phyloP scores from a whole-genome alignment of 345 rosid species.

The Punica granatum region DNA sequence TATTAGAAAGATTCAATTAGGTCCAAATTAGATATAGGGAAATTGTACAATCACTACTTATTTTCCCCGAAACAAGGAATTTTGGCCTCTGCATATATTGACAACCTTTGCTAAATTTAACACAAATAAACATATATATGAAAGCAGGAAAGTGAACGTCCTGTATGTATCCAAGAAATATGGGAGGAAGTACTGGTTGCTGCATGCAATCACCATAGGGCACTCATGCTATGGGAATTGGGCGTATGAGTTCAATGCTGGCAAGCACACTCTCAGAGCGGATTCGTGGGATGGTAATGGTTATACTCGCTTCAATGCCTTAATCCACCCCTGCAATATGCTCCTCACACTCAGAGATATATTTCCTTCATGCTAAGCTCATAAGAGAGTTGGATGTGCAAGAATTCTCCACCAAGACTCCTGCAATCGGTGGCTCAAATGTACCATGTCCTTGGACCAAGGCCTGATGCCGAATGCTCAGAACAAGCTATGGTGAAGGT shows the following conservation, averaged over 20 bases:
- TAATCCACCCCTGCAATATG: constrained; percentile 32
- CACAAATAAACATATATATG: too few species aligned
- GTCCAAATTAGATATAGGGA: too few species aligned
- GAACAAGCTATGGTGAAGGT: constrained; percentile 47
- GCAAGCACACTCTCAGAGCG: constrained; percentile 47
- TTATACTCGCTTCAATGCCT: constrained; percentile 35
- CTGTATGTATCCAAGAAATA: constrained; percentile 73
- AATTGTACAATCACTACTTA: too few species aligned
- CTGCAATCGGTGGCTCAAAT: constrained; percentile 3
- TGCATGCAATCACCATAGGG: constrained; percentile 47
- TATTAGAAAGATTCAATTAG: too few species aligned
- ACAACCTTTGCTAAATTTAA: too few species aligned
- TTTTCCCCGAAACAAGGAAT: too few species aligned
- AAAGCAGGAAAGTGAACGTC: constrained; percentile 53
- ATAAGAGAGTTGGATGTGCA: constrained; percentile 15
- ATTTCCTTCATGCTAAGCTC: constrained; percentile 38
- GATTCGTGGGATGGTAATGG: constrained; percentile 38
- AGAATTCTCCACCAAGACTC: background rate
- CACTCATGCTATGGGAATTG: constrained; percentile 63
- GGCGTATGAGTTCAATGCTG: constrained; percentile 59
- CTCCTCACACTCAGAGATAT: constrained; percentile 51
- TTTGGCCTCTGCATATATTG: too few species aligned
- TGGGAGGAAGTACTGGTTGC: constrained; percentile 49
- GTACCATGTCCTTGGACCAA: constrained; percentile 44
- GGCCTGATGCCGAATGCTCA: constrained; percentile 41